Base-by-base conservation (phyloP, 305 asterid genomes). In the Solanum chacoense region DNA sequence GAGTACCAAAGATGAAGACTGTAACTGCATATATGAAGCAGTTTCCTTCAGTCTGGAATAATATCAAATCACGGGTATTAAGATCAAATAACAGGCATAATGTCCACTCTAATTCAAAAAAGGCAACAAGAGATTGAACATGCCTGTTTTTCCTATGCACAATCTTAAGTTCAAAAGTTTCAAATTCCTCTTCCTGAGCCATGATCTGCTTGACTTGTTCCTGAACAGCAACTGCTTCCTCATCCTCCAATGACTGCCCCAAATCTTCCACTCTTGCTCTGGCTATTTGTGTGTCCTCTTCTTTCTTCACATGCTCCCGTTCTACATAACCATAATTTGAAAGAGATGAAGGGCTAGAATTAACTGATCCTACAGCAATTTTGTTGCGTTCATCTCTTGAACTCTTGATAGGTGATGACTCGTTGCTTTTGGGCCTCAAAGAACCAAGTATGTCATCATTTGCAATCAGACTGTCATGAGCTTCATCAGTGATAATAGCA, bases 131-230 rank as follows among this genome's bases (percentile, higher is more conserved):
- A 85, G 75, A 69, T 76, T 42, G 50, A 32, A 42, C 93, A 89
- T 91, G 89, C 98, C 98, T 95, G 96, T 95, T 95, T 93, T 95
- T 95, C 94, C 98, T 88, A 93, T 95, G 98, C 90, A 95, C 94
- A 90, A 95, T 94, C 92, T 94, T 95, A 89, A 95, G 93, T 86
- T 94, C 91, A 45, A 95, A 95, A 83, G 98, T 95, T 89, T 95
- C 98, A 78, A 94, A 95, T 89, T 95, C 98, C 24, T 94, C 98
- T 95, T 95, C 98, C 89, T 95, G 98, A 31, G 96, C 95, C 92
- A 93, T 94, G 87, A 95, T 95, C 91, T 95, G 98, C 90, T 92
- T 94, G 89, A 95, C 98, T 89, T 95, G 98, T 90, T 95, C 98
- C 93, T 94, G 98, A 37, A 95, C 97, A 45, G 95, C 98, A 92